Percentiles rank a stretch among this genome's conserved stretches.
phyloP scores from a whole-genome alignment of 371 early-diverging fungal genomes.

The Mortierella polycephala region DNA sequence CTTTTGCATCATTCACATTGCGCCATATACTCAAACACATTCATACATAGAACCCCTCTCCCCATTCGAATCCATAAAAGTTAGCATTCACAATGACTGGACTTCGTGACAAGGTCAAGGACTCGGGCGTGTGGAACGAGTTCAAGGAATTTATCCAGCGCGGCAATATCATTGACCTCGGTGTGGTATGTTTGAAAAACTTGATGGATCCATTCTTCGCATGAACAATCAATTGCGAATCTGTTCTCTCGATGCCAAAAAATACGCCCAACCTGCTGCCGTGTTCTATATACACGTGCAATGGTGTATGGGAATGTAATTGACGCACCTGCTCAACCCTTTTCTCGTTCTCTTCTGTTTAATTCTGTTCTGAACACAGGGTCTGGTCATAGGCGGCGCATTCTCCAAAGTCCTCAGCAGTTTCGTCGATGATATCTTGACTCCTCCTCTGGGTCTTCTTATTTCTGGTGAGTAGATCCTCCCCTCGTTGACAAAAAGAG shows the following conservation, averaged over 20 bases:
- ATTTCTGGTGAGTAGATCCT: constrained; percentile 40
- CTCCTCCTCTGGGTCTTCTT: constrained; percentile 56
- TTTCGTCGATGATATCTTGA: constrained; percentile 56
- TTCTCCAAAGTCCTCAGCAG: constrained; percentile 52
- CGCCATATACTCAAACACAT: too few species aligned
- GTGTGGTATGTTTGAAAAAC: constrained; percentile 36
- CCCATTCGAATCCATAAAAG: background rate
- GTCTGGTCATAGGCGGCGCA: constrained; percentile 57
- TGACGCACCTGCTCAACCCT: background rate
- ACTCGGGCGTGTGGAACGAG: constrained; percentile 29
- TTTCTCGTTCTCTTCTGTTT: background rate
- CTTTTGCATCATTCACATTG: background rate
- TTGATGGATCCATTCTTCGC: background rate
- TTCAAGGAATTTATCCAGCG: constrained; percentile 42
- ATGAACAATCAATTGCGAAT: too few species aligned
- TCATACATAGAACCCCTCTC: background rate
- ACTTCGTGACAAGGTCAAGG: constrained; percentile 31
- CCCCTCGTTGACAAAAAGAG: background rate
- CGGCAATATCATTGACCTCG: constrained; percentile 50
- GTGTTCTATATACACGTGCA: too few species aligned
- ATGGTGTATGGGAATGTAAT: too few species aligned
- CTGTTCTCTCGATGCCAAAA: too few species aligned
- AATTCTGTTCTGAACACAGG: constrained; percentile 13
- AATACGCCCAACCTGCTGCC: too few species aligned
- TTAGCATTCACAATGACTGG: constrained; percentile 24